Evolutionary conservation across 768 basidiomycete species (phyloP), one percentile per base, ranked within the genome.

Genomic region (Lenzites betulinus): DNA sequence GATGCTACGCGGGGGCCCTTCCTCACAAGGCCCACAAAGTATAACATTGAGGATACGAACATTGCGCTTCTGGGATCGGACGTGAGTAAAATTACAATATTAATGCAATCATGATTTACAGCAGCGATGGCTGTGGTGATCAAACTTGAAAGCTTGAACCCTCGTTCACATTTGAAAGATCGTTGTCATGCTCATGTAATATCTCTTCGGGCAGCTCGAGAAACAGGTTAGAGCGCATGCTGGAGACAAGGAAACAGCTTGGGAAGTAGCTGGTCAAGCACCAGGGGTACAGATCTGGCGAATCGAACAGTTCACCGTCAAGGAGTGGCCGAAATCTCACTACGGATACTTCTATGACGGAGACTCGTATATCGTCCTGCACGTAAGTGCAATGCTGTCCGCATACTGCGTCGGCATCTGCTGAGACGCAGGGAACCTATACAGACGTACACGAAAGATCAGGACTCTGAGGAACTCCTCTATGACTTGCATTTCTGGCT

Each of bases 401-500:
- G n/a, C 35, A 23, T 8, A 12, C 13, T 22, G 12, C 39, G 3
- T 15, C n/a, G 18, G 38, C 4, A 39, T 18, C 38, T 18, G 38
- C 15, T 39, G 18, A 39, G 4, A 8, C n/a, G 6, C 20, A 50
- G 28, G 33, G 9, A 15, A 13, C 22, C 51, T 28, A 41, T 44
- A 8, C 54, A 88, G 86, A 87, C 85, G 3, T 87, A 83, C 73
- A 85, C 85, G 71, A 75, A 77, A 52, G 73, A 74, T 6, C 79
- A 81, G 4, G 77, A 85, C 26, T 69, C 77, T 8, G 72, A 79
- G 18, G 67, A 75, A 7, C 69, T 85, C 16, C 82, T 78, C 0
- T 85, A 83, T 65, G 77, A 88, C 68, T 74, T 88, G 28, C 85
- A 88, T 69, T 87, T 87, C 69, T 88, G 85, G 85, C 73, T 87